These are phyloP conservation scores for Linum tenue DNA, from an alignment of 345 rosid genomes.

Conservation along the genomic window DNA sequence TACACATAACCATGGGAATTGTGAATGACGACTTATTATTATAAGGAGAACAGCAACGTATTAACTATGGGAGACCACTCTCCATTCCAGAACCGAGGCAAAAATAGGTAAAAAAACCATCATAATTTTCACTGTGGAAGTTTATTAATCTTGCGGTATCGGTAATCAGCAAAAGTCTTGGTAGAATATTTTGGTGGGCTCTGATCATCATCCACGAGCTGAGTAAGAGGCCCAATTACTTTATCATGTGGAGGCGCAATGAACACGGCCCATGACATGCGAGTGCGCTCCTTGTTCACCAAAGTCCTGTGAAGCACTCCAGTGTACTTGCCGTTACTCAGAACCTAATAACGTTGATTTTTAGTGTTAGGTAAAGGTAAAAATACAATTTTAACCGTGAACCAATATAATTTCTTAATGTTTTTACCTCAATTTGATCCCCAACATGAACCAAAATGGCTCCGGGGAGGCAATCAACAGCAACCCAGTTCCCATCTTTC, in stretches of 20 bases:
- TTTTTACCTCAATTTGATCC: constrained; percentile 52
- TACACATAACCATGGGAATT: no score
- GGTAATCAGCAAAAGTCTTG: constrained; percentile 37
- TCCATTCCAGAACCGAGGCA: not conserved
- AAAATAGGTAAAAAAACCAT: not conserved
- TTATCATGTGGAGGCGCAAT: constrained; percentile 31
- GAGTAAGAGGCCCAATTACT: constrained; percentile 35
- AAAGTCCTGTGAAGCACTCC: constrained; percentile 43
- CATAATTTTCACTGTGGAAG: constrained; percentile 24
- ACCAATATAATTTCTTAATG: no score
- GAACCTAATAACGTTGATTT: constrained; percentile 23
- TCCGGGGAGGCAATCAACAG: constrained; percentile 32
- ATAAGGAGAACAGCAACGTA: no score
- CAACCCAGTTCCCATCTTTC: constrained; percentile 44
- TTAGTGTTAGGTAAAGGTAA: no score
- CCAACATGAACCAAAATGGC: constrained; percentile 40
- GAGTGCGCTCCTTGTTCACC: constrained; percentile 33
- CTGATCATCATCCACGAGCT: constrained; percentile 27
- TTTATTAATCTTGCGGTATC: constrained; percentile 35
- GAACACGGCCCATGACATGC: constrained; percentile 53
- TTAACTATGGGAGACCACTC: constrained; percentile 2
- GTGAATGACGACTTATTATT: no score
- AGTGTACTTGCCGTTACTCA: constrained; percentile 47
- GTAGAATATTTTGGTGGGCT: constrained; percentile 30
- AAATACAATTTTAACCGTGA: no score